Evolutionary conservation across 495 filamentous ascomycete species (phyloP), one percentile per base, ranked within the genome.

Genomic region (Penicillium silybi): DNA sequence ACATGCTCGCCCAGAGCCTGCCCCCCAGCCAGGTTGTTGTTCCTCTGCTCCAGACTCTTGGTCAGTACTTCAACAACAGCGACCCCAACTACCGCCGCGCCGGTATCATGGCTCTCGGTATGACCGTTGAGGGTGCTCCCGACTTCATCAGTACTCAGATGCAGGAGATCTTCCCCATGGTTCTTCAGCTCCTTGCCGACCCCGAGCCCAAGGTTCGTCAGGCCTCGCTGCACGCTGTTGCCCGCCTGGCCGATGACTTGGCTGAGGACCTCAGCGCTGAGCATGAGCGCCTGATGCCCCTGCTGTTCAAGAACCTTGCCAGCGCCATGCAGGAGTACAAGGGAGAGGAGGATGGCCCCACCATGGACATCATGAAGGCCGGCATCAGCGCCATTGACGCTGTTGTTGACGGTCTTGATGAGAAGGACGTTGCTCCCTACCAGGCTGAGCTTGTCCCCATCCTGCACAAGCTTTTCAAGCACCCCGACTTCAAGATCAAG

Each of bases 21-120:
- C 93, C 93, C 23, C 93, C 93, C 0, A 91, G 87, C 58, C 92
- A 96, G 70, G 92, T 98, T 7, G 86, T 97, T 52, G 92, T 97
- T 29, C 93, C 93, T 5, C 78, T 98, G 15, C 83, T 98, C 27
- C 85, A 95, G 47, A 80, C 83, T 8, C 84, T 98, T 37, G 85
- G 88, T 10, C 78, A 82, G 47, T 97, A 93, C 64, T 86, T 91
- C 65, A 83, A 77, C 60, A 83, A 78, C 61, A 64, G 67, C 46
- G 77, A 95, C 57, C 80, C 92, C 19, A 85, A 87, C 52, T 87
- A 84, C 68, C 85, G 92, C 42, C 87, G 90, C 66, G 93, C 92
- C 37, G 91, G 90, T 68, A 89, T 97, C 62, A 79, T 97, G 56
- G 86, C 93, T 7, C 77, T 98, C 4, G 93, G 92, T 48, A 95